These are phyloP conservation scores for Colletotrichum sp. DNA, from an alignment of 2,329 filamentous ascomycete species.

Conservation along the genomic window DNA sequence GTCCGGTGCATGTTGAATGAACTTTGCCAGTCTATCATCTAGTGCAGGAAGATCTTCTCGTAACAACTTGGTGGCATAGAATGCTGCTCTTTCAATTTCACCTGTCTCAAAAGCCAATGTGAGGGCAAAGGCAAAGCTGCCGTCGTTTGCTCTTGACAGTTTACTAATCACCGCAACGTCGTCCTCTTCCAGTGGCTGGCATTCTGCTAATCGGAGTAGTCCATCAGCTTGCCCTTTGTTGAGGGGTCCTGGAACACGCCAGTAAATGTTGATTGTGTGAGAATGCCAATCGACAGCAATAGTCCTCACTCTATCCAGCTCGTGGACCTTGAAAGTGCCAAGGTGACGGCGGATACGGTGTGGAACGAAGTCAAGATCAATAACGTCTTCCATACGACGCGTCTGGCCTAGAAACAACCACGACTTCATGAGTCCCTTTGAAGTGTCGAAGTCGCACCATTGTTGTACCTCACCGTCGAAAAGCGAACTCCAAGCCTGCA, in stretches of 20 bases:
- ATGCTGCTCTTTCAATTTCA: not conserved
- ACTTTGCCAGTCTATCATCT: not conserved
- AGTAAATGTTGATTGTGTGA: not conserved
- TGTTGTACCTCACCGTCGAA: not conserved
- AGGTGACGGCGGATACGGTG: not conserved
- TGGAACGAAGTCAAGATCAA: not conserved
- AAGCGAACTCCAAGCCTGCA: not conserved
- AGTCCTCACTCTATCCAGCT: not conserved
- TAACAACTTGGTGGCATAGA: not conserved
- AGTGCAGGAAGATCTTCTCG: not conserved
- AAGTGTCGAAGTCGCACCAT: not conserved
- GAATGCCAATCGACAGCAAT: not conserved
- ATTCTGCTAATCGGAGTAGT: not conserved
- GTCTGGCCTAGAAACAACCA: not conserved
- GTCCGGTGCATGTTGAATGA: not conserved
- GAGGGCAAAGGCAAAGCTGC: not conserved
- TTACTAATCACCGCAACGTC: not conserved
- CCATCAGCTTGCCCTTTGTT: not conserved
- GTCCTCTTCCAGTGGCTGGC: not conserved
- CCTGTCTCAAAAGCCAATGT: not conserved
- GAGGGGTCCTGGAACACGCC: not conserved
- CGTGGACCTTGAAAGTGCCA: not conserved
- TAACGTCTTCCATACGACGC: not conserved
- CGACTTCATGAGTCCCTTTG: not conserved
- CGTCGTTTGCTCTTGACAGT: not conserved